Evolutionary conservation across 257 asterid genomes (phyloP).

Genomic region (Capsicum chinense): DNA sequence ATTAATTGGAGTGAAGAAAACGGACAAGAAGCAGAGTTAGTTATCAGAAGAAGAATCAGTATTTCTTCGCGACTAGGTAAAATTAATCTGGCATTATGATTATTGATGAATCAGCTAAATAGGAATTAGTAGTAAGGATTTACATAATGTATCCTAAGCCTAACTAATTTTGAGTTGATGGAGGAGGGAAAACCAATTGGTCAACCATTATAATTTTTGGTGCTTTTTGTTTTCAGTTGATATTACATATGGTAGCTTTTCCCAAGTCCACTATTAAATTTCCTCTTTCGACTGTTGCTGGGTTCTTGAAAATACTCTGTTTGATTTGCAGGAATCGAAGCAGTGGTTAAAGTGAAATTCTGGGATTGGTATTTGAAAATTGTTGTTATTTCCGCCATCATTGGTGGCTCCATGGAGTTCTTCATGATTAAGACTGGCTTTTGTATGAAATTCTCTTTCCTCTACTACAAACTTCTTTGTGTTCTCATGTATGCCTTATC

Average conservation of each 20-base stretch:
- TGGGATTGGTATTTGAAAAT: constrained; percentile 90
- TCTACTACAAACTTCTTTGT: neutral
- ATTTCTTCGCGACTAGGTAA: neutral
- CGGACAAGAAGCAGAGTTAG: too few species aligned
- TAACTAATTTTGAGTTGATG: neutral
- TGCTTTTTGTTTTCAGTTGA: neutral
- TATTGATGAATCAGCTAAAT: neutral
- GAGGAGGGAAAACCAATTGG: neutral
- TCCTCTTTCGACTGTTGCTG: neutral
- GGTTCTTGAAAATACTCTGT: neutral
- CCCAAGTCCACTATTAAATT: neutral
- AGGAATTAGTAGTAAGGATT: neutral
- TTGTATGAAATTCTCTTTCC: constrained; percentile 58
- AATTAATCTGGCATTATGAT: neutral
- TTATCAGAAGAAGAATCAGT: neutral
- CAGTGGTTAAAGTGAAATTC: constrained; percentile 57
- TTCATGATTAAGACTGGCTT: constrained; percentile 98
- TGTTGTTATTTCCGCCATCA: constrained; percentile 57
- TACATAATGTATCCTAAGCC: neutral
- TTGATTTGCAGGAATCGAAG: neutral
- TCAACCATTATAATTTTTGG: neutral
- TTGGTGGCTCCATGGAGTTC: constrained; percentile 91
- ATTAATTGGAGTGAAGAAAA: neutral
- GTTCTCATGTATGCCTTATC: neutral
- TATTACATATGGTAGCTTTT: neutral